Percentiles rank a stretch among this genome's conserved stretches.
phyloP scores from a whole-genome alignment of 768 basidiomycete genomes.

The Tricholoma hemisulphureum region DNA sequence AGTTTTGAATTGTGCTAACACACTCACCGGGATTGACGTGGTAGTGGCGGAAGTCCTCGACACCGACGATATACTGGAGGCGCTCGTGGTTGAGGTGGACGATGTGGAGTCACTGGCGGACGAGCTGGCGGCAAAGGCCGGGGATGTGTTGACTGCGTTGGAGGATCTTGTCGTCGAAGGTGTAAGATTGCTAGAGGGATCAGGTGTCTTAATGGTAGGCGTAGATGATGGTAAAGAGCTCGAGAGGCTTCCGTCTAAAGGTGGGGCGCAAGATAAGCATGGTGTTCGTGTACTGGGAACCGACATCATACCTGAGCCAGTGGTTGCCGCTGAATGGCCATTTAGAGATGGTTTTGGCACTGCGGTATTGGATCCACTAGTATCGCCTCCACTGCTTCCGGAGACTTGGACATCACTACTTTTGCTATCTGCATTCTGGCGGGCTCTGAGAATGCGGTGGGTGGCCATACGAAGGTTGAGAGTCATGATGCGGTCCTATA shows the following conservation, averaged over 20 bases:
- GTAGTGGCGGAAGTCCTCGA: conserved; percentile 7
- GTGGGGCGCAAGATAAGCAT: background rate
- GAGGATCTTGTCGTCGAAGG: background rate
- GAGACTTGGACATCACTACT: background rate
- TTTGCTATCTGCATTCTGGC: conserved; percentile 11
- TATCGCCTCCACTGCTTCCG: background rate
- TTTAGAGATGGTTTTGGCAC: background rate
- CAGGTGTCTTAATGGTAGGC: conserved; percentile 9
- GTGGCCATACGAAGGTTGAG: conserved; percentile 26
- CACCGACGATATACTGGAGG: conserved; percentile 13
- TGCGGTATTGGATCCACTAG: background rate
- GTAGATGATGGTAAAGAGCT: background rate
- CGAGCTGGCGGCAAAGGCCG: background rate
- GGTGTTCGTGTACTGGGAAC: background rate
- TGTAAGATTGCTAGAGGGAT: conserved; percentile 4
- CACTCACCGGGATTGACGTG: conserved; percentile 11
- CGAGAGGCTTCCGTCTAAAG: background rate
- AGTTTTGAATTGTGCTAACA: background rate
- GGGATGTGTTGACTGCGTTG: background rate
- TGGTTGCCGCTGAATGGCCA: background rate
- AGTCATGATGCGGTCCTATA: conserved; percentile 21
- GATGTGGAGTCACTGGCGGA: background rate
- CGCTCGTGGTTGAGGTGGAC: conserved; percentile 3
- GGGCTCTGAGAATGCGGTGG: conserved; percentile 27
- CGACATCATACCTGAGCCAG: conserved; percentile 1